phyloP scores from a whole-genome alignment of 73 alveolate genomes.

The Tetrahymena elliotti region DNA sequence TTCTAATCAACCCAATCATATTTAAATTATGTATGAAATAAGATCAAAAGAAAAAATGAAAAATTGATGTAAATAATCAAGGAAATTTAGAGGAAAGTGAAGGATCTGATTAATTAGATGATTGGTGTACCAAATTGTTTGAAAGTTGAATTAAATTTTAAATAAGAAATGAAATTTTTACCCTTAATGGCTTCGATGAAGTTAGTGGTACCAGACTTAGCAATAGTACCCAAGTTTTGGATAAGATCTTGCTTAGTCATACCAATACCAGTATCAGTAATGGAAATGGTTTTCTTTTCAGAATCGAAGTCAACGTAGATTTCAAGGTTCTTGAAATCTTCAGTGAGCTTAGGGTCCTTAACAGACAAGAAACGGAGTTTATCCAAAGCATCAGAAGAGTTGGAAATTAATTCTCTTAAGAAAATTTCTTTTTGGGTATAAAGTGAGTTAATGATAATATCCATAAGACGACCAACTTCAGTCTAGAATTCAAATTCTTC shows the following conservation, averaged over 20 bases:
- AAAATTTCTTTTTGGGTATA: constrained; percentile 97
- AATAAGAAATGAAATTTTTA: background rate
- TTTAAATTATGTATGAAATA: no score
- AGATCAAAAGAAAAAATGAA: background rate
- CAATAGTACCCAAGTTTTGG: constrained; percentile 97
- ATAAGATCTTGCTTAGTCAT: constrained; percentile 97
- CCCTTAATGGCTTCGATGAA: constrained; percentile 95
- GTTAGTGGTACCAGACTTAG: constrained; percentile 99
- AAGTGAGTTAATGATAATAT: constrained; percentile 94
- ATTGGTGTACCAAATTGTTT: background rate
- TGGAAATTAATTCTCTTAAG: constrained; percentile 96
- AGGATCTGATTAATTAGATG: background rate
- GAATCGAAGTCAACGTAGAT: constrained; percentile 90
- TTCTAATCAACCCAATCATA: background rate
- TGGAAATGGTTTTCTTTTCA: constrained; percentile 86
- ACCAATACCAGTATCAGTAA: constrained; percentile 98
- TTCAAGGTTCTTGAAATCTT: constrained; percentile 73
- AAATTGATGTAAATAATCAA: no score
- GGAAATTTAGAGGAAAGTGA: no score
- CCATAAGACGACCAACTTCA: constrained; percentile 98
- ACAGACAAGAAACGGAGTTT: constrained; percentile 90
- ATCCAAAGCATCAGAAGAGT: constrained; percentile 99
- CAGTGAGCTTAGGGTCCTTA: constrained; percentile 82
- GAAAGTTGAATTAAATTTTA: background rate
- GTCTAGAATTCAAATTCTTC: constrained; percentile 83